Evolutionary conservation across 306 rosid species (phyloP), one percentile per base, ranked within the genome.

Genomic region (Ziziphus jujuba): DNA sequence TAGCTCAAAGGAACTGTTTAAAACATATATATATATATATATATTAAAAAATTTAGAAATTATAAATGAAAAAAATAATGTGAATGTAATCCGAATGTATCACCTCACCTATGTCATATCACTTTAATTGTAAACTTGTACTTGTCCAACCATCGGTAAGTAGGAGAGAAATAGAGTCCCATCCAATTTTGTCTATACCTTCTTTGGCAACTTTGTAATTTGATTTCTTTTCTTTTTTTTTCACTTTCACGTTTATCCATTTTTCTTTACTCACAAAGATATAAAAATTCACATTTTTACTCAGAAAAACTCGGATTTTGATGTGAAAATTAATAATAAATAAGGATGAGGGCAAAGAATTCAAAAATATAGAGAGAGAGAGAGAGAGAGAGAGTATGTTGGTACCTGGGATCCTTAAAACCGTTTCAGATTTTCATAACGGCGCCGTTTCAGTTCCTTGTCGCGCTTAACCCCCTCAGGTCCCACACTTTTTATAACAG

Each of bases 401-500:
- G 38, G 59, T 28, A 50, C 20, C 60, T 24, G 65, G 69, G 69
- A 71, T 71, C 75, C 33, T 61, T 52, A 69, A 71, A 61, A 50
- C 11, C 55, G 23, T 9, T 28, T 9, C 50, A 16, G 40, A 72
- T 43, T n/a, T 60, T 60, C 74, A 65, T 7, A 67, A 72, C 66
- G 73, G 70, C 70, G 25, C 74, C 74, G 77, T 66, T 47, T 3
- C 31, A 56, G 43, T 24, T 45, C 25, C 31, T 35, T 59, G 69
- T 60, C 59, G 43, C 59, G 23, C 9, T 51, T 51, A 49, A 50
- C 66, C 59, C 52, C 52, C 50, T 24, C 63, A 17, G 60, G 69
- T 28, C 74, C 81, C 81, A 60, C 81, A 31, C 49, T 3, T 40
- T n/a, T 4, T 28, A 11, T 23, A 24, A 59, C 79, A 5, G 69